Evolutionary conservation across 495 filamentous ascomycete genomes (phyloP), one percentile per base, ranked within the genome.

Genomic region (Hypoxylon fuscum): DNA sequence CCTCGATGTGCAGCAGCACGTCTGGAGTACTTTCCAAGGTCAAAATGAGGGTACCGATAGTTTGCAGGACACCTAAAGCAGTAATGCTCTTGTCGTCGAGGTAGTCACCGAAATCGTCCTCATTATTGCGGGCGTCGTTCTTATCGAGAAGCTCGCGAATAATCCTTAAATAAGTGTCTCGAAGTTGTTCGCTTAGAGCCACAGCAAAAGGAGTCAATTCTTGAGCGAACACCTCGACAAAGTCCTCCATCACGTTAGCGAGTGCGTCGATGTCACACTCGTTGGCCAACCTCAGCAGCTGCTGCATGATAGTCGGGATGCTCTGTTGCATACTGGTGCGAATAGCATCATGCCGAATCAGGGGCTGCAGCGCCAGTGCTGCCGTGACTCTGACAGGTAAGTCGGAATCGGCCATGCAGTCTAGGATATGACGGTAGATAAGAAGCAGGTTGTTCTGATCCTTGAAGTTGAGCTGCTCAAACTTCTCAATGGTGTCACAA

Each of bases 271-370:
- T 93, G 65, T 96, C 93, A 40, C 92, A 92, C 76, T 97, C 93
- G 70, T 97, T 97, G 21, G 95, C 94, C 56, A 98, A 78, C 77
- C 98, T 98, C 25, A 98, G 83, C 12, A 98, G 80, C 75, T 98
- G 93, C 76, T 98, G 95, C 95, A 98, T 98, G 72, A 98, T 97
- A 69, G 96, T 93, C n/a, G 96, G 93, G 51, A 98, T 98, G 74
- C 92, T 97, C 68, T 94, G 87, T 76, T 97, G 92, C 96, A 98
- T 98, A 62, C 88, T 92, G 15, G 84, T 87, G 22, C 93, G 89
- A 68, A 98, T 97, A 58, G 93, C 83, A 58, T 98, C 93, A 76
- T 98, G 95, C 47, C 95, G 85, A 62, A 98, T 98, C 42, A 98
- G 80, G 23, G 96, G 94, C 74, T 98, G 95, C 29, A 98, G 80